Evolutionary conservation across 2,329 filamentous ascomycete species (phyloP), one percentile per base, ranked within the genome.

Genomic region (Colletotrichum agaves): DNA sequence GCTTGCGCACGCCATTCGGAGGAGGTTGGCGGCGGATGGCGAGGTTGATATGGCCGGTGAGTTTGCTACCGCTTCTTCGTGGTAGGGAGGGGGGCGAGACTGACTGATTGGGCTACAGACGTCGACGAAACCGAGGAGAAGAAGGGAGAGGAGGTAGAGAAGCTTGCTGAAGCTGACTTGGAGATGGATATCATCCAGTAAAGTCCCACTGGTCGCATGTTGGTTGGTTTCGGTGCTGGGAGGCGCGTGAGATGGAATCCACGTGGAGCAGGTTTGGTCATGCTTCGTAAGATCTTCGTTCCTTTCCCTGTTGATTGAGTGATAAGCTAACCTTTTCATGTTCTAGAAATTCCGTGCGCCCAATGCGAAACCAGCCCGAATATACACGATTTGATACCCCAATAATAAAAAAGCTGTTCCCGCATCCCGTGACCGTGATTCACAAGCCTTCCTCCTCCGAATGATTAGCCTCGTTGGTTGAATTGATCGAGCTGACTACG

Each of bases 1-100:
- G 77, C 73, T 86, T 75, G 81, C 79, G 2, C 79, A 87, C 71
- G 86, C 84, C 17, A 63, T 87, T 62, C 82, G 83, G 80, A 79
- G 87, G 67, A 86, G 83, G 77, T 81, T 82, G 74, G 84, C 81
- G 69, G 81, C 76, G 1, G 82, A 82, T 44, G 85, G 83, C 12
- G 84, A 84, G 70, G 81, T 82, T 3, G 82, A 76, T 73, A 86
- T 85, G 82, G 80, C 82, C 71, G 82, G 82, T 84, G 60, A 37
- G 63, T 53, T n/a, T 23, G n/a, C 31, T 37, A 27, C 44, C 31
- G 2, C n/a, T 13, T 13, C 43, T 3, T 2, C 27, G 6, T 27
- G 27, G 8, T 6, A 17, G 4, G 8, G 3, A 19, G 0, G 21
- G 21, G 43, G 33, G 1, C 17, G n/a, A 43, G 10, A 15, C 58